phyloP scores from a whole-genome alignment of 345 rosid genomes.

The Citrus reticulata region DNA sequence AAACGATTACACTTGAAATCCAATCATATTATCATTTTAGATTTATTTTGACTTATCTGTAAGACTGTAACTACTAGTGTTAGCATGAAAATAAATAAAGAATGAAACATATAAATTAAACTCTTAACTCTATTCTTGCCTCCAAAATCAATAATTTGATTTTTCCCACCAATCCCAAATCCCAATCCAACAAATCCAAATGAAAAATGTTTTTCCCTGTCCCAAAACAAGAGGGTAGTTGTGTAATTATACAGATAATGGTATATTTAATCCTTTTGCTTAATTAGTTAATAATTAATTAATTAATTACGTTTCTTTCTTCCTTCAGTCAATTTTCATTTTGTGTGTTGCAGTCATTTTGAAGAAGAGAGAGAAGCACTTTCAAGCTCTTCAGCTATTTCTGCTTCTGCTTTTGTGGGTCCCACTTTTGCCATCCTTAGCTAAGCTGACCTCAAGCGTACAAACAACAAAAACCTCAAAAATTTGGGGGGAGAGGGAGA shows the following conservation, averaged over 20 bases:
- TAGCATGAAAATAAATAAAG: too few species aligned
- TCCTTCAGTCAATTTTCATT: not conserved
- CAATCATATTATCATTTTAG: too few species aligned
- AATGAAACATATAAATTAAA: not conserved
- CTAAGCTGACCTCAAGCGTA: slow-evolving; percentile 16
- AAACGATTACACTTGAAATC: too few species aligned
- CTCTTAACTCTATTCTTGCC: not conserved
- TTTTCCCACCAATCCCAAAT: not conserved
- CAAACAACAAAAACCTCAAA: slow-evolving; percentile 17
- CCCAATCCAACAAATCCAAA: not conserved
- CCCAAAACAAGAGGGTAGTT: not conserved
- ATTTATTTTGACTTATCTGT: too few species aligned
- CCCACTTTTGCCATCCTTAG: slow-evolving; percentile 10
- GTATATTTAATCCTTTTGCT: not conserved
- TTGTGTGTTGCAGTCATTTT: not conserved
- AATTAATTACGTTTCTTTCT: not conserved
- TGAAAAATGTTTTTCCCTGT: not conserved
- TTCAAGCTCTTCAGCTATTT: not conserved
- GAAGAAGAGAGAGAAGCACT: not conserved
- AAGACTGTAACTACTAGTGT: too few species aligned
- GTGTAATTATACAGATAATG: not conserved
- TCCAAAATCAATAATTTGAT: not conserved
- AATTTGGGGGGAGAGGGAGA: slow-evolving; percentile 8
- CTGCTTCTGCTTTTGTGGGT: not conserved
- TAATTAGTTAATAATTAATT: slow-evolving; percentile 14